Evolutionary conservation across 2,329 filamentous ascomycete species (phyloP), one percentile per base, ranked within the genome.

Genomic region (Fusarium sterilihyphosum): DNA sequence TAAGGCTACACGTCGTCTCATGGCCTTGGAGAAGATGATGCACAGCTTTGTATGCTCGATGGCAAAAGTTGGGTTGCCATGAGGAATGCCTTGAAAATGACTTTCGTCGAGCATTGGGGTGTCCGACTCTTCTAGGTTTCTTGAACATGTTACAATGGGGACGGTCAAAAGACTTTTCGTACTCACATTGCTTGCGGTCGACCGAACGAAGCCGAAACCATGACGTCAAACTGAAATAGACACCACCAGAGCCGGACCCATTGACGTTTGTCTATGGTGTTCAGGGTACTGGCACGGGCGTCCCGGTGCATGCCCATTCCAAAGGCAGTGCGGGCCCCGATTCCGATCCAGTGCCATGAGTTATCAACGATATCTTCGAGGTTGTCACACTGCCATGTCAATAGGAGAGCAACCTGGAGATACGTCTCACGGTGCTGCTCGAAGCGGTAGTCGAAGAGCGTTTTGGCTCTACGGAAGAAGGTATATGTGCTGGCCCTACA

Each of bases 371-470:
- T 85, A 76, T 89, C 87, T 71, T 90, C 88, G 31, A 87, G 86
- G 20, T 86, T 84, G 56, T 89, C 86, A 3, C 86, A 86, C 71
- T 88, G 86, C 88, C 88, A 90, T 5, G 87, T 89, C 60, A 90
- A 74, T 3, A 90, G 82, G 29, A 90, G 79, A 5, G 87, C 86
- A 8, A 85, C 85, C 77, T 90, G 88, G n/a, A 90, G 83, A 57
- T 89, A 82, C 38, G 85, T 83, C 68, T 87, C 85, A 20, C 88
- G 84, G 72, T 89, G 87, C 33, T 86, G 84, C 71, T 90, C 88
- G 41, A 87, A 85, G 11, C 88, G 84, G 35, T 82, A 83, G 74
- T 90, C 88, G 47, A 89, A 87, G 3, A 90, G 79, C 67, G 84
- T 83, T 75, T 89, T 89, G 20, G 87, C 86, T 24, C 88, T 84